These are phyloP conservation scores for Solanum hybrid DNA, from an alignment of 305 asterid genomes.

Conservation along the genomic window DNA sequence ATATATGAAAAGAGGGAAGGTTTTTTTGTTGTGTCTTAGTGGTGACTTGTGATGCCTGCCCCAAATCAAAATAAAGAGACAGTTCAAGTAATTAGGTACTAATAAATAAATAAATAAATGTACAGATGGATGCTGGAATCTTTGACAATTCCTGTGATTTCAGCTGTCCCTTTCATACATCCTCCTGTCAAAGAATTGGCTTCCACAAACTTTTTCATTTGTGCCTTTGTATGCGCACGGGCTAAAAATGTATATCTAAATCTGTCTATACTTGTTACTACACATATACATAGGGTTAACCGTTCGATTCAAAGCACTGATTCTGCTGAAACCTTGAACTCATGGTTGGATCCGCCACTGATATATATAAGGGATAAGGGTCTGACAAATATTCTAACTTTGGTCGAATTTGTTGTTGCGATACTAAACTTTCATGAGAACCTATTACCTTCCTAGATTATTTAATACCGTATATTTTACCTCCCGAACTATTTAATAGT, in stretches of 20 bases:
- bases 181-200: neutral
- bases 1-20: neutral
- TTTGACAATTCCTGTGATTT: neutral
- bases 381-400: too few species aligned
- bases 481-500: too few species aligned
- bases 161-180: neutral
- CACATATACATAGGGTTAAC: neutral
- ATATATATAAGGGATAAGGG: too few species aligned
- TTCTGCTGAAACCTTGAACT: neutral
- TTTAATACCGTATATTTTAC: too few species aligned
- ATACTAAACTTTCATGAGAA: too few species aligned
- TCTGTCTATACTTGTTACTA: neutral
- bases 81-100: neutral
- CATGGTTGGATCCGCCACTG: too few species aligned
- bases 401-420: too few species aligned
- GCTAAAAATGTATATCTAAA: neutral
- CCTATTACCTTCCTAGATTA: too few species aligned
- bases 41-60: neutral
- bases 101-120: neutral
- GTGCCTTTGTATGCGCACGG: accelerated
- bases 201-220: neutral
- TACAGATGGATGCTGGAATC: neutral
- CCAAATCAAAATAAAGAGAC: neutral
- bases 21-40: neutral
- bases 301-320: neutral